phyloP scores from a whole-genome alignment of 257 asterid species.

The Solanum infundibuliforme region DNA sequence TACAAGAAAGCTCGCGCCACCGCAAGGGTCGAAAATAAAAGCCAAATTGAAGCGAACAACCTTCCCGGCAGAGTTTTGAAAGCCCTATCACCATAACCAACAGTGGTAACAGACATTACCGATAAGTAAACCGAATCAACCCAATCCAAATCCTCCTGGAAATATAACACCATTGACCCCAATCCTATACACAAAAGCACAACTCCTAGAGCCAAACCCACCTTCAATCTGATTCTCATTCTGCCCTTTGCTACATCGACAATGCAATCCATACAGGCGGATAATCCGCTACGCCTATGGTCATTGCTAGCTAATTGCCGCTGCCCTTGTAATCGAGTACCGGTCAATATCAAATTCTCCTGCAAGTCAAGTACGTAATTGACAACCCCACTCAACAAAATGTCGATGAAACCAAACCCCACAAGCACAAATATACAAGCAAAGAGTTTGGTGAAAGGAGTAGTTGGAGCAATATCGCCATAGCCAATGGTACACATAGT shows the following conservation, averaged over 20 bases:
- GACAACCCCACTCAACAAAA: conserved; percentile 63
- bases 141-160: conserved; percentile 44
- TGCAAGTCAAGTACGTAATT: conserved; percentile 72
- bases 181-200: conserved; percentile 66
- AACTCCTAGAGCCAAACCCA: conserved; percentile 58
- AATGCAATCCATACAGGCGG: conserved; percentile 12
- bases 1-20: conserved; percentile 80
- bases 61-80: conserved; percentile 56
- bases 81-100: conserved; percentile 79
- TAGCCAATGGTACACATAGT: conserved; percentile 88
- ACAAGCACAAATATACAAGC: conserved; percentile 64
- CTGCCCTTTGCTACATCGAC: conserved; percentile 77
- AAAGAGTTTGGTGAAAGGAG: conserved; percentile 43
- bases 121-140: conserved; percentile 64
- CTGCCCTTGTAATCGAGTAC: conserved; percentile 16
- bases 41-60: conserved; percentile 68
- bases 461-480: conserved; percentile 68
- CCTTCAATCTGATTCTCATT: conserved; percentile 81
- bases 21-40: conserved; percentile 70
- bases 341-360: conserved; percentile 49
- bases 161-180: conserved; percentile 48
- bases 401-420: conserved; percentile 73
- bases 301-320: neutral
- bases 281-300: neutral
- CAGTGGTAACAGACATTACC: conserved; percentile 82